These are phyloP conservation scores for Gomphus sp. DNA, from an alignment of 1,284 basidiomycete species.

Conservation along the genomic window DNA sequence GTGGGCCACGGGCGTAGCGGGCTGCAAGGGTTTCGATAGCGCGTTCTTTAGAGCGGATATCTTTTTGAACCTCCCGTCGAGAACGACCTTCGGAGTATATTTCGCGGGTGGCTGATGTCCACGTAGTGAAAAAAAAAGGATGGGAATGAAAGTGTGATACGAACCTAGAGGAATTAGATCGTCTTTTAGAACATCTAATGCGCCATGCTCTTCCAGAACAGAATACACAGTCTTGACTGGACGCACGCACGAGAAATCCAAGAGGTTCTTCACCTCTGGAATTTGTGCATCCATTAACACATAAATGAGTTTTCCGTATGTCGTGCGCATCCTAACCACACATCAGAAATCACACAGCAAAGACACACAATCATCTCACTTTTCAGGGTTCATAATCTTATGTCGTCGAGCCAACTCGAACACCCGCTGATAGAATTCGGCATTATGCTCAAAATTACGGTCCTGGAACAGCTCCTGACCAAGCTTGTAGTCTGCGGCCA, in stretches of 20 bases:
- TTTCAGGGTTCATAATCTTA: conserved; percentile 82
- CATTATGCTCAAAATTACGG: conserved; percentile 67
- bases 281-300: conserved; percentile 61
- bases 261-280: conserved; percentile 63
- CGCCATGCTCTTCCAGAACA: conserved; percentile 52
- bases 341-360: background rate
- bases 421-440: conserved; percentile 64
- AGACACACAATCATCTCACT: conserved; percentile 14
- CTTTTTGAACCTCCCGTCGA: conserved; percentile 65
- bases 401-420: conserved; percentile 76
- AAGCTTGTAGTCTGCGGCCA: conserved; percentile 74
- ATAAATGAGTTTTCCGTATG: conserved; percentile 78
- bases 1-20: conserved; percentile 44
- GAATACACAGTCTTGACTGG: conserved; percentile 65
- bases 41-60: conserved; percentile 72
- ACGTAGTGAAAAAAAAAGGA: background rate
- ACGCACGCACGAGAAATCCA: conserved; percentile 64
- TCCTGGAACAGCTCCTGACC: conserved; percentile 76
- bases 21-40: conserved; percentile 64
- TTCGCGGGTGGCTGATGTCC: conserved; percentile 56
- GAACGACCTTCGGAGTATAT: conserved; percentile 63
- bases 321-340: conserved; percentile 55
- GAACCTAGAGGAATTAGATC: conserved; percentile 45
- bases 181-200: conserved; percentile 60
- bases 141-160: background rate